Conservation (phyloP, 805 yeast species). For the Starmera dryadoides region DNA sequence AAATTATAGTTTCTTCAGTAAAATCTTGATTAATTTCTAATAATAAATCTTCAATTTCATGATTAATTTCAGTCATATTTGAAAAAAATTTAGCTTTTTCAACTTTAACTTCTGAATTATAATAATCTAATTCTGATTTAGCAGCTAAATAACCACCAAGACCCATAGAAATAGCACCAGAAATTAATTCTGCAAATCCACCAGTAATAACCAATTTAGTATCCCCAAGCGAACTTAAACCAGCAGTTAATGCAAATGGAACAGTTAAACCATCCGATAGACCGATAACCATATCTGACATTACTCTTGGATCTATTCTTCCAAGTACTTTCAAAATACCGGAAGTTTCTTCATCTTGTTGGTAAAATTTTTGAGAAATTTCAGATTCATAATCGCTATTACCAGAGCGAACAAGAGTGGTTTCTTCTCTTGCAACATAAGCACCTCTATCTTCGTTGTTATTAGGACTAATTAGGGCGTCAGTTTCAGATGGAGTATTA, state of each 20-base stretch:
- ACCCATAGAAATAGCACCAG: constrained; percentile 98
- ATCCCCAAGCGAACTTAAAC: constrained; percentile 85
- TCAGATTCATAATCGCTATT: neutral
- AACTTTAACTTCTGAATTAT: constrained; percentile 59
- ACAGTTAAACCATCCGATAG: constrained; percentile 93
- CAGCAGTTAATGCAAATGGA: constrained; percentile 98
- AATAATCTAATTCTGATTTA: constrained; percentile 75
- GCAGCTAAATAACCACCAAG: constrained; percentile 96
- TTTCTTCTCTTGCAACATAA: constrained; percentile 4
- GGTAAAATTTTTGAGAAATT: constrained; percentile 3
- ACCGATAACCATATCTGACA: constrained; percentile 91
- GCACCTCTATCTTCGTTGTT: constrained; percentile 7
- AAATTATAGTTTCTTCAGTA: constrained; percentile 63
- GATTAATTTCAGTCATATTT: constrained; percentile 58
- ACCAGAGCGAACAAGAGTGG: constrained; percentile 1
- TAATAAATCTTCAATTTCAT: constrained; percentile 75
- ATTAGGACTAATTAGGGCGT: neutral
- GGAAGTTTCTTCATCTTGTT: constrained; percentile 4
- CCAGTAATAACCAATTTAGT: constrained; percentile 90
- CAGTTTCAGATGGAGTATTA: neutral
- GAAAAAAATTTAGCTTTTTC: constrained; percentile 65
- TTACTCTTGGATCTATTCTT: constrained; percentile 79
- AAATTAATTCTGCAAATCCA: constrained; percentile 94
- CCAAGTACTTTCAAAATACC: constrained; percentile 31
- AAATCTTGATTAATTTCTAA: constrained; percentile 53